A percentile compares a stretch with the other conserved stretches of the same genome.
Conservation (phyloP, 192 early-diverging fungal species). For the Coemansia guatemalensis region DNA sequence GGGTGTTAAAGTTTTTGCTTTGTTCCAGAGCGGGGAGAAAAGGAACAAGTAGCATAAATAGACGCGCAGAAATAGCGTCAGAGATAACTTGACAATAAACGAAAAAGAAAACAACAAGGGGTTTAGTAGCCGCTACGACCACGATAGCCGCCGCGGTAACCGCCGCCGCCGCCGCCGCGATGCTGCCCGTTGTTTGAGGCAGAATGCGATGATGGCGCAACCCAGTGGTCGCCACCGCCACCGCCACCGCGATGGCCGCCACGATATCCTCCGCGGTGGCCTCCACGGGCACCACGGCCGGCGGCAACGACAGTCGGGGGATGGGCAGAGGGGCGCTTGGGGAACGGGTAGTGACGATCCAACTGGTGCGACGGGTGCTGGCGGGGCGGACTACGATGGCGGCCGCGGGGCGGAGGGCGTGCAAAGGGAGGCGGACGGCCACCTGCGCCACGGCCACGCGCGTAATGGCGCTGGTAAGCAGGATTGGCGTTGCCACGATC, state of each 20-base stretch:
- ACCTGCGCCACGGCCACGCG: conserved; percentile 3
- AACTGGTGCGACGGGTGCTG: not conserved
- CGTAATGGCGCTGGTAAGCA: conserved; percentile 23
- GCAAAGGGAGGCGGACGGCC: conserved; percentile 3
- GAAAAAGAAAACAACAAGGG: not conserved
- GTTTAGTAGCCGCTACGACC: conserved; percentile 27
- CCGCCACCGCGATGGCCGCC: conserved; percentile 11
- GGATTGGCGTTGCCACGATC: conserved; percentile 43
- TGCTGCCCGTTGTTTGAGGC: not conserved
- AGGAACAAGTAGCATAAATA: not conserved
- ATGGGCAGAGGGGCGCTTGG: not conserved
- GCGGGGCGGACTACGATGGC: not conserved
- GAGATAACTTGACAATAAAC: not conserved
- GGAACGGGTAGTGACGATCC: not conserved
- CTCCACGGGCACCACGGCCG: conserved; percentile 15
- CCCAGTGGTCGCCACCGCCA: conserved; percentile 1
- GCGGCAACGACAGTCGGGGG: not conserved
- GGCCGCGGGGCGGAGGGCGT: not conserved
- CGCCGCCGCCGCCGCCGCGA: conserved; percentile 3
- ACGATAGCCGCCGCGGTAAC: conserved; percentile 21
- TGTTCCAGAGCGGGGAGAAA: too few relatives aligned
- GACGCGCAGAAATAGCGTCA: not conserved
- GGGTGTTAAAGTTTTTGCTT: not conserved
- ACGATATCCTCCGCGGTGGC: conserved; percentile 7
- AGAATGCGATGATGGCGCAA: not conserved